Base-by-base conservation (phyloP, 2,329 filamentous ascomycete genomes). In the Xylariaceae sp. region DNA sequence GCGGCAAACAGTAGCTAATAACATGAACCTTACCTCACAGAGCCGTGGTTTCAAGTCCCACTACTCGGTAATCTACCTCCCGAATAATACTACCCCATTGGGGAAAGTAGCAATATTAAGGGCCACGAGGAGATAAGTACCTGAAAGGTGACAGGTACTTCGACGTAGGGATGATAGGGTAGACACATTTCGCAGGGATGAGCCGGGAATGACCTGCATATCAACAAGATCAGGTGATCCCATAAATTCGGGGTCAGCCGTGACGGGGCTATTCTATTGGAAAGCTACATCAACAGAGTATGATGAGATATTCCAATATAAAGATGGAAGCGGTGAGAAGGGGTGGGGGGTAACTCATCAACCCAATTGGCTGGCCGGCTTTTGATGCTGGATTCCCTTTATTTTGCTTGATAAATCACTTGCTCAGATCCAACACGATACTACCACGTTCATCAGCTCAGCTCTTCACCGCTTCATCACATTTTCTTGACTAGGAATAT, bases 111-210 rank as follows among this genome's bases (percentile, higher is more conserved):
- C 14, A 3, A 24, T 8, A 8, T 37, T 49, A 53, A 52, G 53
- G 21, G 45, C 29, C 41, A 28, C 23, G 2, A 5, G 19, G 24
- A 5, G 26, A 36, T 23, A 23, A 29, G 16, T n/a, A 36, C 41
- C n/a, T 23, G 17, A 21, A 6, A 24, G 31, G 36, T 33, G 31
- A 56, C 48, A n/a, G 28, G 57, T 60, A 60, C 57, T 48, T 49
- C 17, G 8, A 19, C 53, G 19, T 31, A 16, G 34, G 45, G n/a
- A n/a, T 23, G 37, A 17, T 17, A 43, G 12, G 29, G 17, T 17
- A 14, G 39, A 28, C 45, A 58, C 56, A 45, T 60, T 52, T 29
- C 39, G 44, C 48, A 60, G 41, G 57, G 53, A 53, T 60, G 23
- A 3, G 36, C 41, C 39, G 21, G 47, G 26, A 53, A 36, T 37